Evolutionary conservation across 768 basidiomycete species (phyloP).

Genomic region (Pisolithus microcarpus): DNA sequence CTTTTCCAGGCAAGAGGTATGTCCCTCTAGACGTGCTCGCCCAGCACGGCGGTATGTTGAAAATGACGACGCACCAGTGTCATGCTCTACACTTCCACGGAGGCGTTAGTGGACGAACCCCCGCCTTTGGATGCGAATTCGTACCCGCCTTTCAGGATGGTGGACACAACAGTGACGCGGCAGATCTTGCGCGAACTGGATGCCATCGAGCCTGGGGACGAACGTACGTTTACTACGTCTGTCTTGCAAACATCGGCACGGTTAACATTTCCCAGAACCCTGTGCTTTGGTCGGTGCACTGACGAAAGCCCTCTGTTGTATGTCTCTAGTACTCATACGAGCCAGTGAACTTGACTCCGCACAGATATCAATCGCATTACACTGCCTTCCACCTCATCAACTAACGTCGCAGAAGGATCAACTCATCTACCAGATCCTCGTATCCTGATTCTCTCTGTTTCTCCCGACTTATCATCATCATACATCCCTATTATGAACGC

Average conservation of each 20-base stretch:
- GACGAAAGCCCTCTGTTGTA: conserved; percentile 90
- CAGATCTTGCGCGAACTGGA: conserved; percentile 60
- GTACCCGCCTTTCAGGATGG: conserved; percentile 75
- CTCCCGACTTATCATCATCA: conserved; percentile 79
- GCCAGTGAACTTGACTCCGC: conserved; percentile 24
- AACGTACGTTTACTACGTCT: conserved; percentile 22
- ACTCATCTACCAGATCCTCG: conserved; percentile 41
- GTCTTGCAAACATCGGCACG: neutral
- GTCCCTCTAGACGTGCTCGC: conserved; percentile 10
- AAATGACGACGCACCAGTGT: conserved; percentile 37
- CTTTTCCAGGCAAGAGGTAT: conserved; percentile 77
- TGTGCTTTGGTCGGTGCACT: conserved; percentile 81
- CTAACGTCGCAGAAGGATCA: conserved; percentile 26
- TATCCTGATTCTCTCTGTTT: conserved; percentile 81
- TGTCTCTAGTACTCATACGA: conserved; percentile 10
- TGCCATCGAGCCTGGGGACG: conserved; percentile 42
- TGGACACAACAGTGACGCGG: conserved; percentile 60
- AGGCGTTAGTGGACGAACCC: conserved; percentile 31
- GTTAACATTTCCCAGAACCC: conserved; percentile 35
- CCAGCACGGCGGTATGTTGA: neutral
- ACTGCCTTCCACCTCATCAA: conserved; percentile 25
- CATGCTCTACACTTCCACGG: conserved; percentile 69
- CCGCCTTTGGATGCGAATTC: conserved; percentile 62
- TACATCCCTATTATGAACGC: conserved; percentile 99
- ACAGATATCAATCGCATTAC: conserved; percentile 61